Evolutionary conservation across 225 moss, liverwort and hornwort species (phyloP).

Genomic region (Thuidium tamariscinum): DNA sequence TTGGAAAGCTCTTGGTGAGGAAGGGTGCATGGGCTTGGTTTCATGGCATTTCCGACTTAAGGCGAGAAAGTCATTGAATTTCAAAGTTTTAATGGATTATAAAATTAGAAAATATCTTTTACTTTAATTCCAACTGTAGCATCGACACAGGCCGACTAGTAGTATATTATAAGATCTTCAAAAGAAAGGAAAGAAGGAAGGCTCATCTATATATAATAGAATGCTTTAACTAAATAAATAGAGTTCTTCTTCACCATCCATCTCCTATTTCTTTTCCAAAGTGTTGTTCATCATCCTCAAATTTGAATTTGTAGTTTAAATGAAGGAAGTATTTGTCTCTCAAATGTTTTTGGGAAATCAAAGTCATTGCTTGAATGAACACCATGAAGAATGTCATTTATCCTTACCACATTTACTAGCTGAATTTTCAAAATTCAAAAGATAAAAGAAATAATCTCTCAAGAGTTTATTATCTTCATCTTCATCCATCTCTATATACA

Average conservation of each 20-base stretch:
- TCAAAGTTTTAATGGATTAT: too few species aligned
- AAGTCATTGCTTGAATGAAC: not conserved
- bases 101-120: too few species aligned
- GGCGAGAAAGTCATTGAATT: too few species aligned
- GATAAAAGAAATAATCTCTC: not conserved
- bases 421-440: not conserved
- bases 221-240: not conserved
- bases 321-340: not conserved
- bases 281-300: not conserved
- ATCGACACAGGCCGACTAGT: too few species aligned
- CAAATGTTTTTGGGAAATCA: not conserved
- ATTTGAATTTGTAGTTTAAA: not conserved
- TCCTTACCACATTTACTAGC: too few species aligned
- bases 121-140: too few species aligned
- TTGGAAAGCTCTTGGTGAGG: too few species aligned
- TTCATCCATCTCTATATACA: not conserved
- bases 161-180: not conserved
- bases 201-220: accelerated
- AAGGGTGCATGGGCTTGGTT: too few species aligned
- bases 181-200: too few species aligned
- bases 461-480: accelerated
- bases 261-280: not conserved
- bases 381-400: not conserved
- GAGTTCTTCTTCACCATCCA: accelerated
- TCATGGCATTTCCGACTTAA: too few species aligned